Base-by-base conservation (phyloP, 1,284 basidiomycete species). In the Polyporus tsugae region DNA sequence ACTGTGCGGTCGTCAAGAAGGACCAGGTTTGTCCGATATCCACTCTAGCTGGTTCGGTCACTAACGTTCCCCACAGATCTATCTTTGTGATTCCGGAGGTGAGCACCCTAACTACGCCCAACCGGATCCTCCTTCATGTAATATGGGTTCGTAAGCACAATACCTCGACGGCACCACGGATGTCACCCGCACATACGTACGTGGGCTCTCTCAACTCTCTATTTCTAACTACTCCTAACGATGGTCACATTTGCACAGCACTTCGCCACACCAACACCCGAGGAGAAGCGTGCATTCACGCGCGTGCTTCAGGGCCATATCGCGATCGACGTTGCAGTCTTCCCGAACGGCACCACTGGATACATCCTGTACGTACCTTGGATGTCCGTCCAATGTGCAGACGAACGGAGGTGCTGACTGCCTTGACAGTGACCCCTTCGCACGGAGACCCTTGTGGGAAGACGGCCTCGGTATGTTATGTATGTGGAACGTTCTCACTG, bases 261-360 rank as follows among this genome's bases (percentile, higher is more conserved):
- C 79, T 99, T 98, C 78, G 96, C 96, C 39, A 90, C 84, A 1
- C 96, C 97, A 0, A 91, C 89, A 0, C 84, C 85, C 0, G 92
- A 95, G 74, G 94, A 98, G 81, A 94, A 91, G 72, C 88, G 94
- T 0, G 92, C 95, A 0, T 98, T 96, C 76, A 99, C 97, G 0
- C 87, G 96, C 19, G 98, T 99, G 1, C 83, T 99, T 60, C 97
- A 99, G 82, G 97, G 97, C 0, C 95, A 99, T 78, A 98, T 99
- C 70, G 90, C 94, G 1, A 92, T 98, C 60, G 97, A 98, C 79
- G 88, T 88, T 0, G 90, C 91, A 11, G 79, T 98, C 7, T 96
- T 98, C 80, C 97, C 97, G 0, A 86, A 84, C 62, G 95, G 95
- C 22, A 98, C 96, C 0, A 95, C 95, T 35, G 96, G 91, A 61